Percentiles rank a stretch among this genome's conserved stretches.
Evolutionary conservation across 805 yeast species (phyloP).

Genomic region (Jamesozyma hellenica): DNA sequence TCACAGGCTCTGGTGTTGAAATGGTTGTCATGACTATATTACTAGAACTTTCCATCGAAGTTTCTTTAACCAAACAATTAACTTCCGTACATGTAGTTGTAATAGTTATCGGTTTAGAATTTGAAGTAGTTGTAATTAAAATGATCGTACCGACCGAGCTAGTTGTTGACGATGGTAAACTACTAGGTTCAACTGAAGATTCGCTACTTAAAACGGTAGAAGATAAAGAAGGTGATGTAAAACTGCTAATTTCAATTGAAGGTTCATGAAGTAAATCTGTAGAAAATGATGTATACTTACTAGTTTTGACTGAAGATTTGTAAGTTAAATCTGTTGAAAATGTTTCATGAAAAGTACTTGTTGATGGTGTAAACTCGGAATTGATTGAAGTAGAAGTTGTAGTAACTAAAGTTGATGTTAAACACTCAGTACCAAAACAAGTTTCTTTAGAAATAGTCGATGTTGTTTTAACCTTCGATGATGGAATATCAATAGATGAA

Average conservation of each 20-base stretch:
- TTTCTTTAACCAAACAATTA: not conserved
- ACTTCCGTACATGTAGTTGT: constrained; percentile 5
- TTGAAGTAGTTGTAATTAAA: constrained; percentile 1
- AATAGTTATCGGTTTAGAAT: not conserved
- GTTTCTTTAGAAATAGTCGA: not conserved
- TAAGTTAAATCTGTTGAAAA: too few species aligned
- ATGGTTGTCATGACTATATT: not conserved
- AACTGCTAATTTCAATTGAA: too few species aligned
- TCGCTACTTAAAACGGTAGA: too few species aligned
- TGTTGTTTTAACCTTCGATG: not conserved
- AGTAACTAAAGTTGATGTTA: not conserved
- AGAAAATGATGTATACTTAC: too few species aligned
- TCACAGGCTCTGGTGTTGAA: not conserved
- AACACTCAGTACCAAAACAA: not conserved
- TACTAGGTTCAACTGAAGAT: too few species aligned
- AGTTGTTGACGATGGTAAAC: not conserved
- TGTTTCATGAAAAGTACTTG: too few species aligned
- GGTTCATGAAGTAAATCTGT: too few species aligned
- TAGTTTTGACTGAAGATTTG: too few species aligned
- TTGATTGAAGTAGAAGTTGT: not conserved
- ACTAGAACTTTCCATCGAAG: not conserved
- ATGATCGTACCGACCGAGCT: not conserved
- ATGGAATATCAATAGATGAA: not conserved
- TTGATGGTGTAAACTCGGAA: too few species aligned
- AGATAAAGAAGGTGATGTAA: too few species aligned